A percentile compares a stretch with the other conserved stretches of the same genome.
These are phyloP conservation scores for Dendrobium huoshanense DNA, from an alignment of 106 monocot genomes.

Conservation along the genomic window DNA sequence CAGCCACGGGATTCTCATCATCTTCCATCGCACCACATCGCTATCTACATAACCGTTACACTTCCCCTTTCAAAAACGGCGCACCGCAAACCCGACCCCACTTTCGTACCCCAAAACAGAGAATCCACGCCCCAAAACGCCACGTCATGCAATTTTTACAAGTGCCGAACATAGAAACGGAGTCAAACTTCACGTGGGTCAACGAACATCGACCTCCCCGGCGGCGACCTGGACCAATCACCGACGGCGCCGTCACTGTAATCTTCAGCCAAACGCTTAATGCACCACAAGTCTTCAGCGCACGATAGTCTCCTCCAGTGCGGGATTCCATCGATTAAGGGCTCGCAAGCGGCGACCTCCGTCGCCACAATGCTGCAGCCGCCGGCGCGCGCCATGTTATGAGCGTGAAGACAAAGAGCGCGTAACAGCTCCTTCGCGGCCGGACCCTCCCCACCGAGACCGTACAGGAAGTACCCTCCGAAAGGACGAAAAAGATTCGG, in stretches of 20 bases:
- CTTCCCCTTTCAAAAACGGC: background rate
- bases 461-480: constrained; percentile 54
- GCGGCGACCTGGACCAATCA: constrained; percentile 48
- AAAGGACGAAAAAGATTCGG: constrained; percentile 58
- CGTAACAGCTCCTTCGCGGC: constrained; percentile 12
- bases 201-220: constrained; percentile 34
- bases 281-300: constrained; percentile 63
- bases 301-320: constrained; percentile 50
- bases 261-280: constrained; percentile 39
- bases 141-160: background rate
- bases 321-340: constrained; percentile 39
- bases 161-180: background rate
- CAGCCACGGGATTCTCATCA: background rate
- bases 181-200: constrained; percentile 49
- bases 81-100: constrained; percentile 4
- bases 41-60: constrained; percentile 5
- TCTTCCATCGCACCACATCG: background rate
- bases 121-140: background rate
- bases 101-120: background rate
- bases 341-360: constrained; percentile 52
- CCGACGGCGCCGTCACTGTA: constrained; percentile 31
- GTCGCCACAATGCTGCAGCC: constrained; percentile 37
- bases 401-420: constrained; percentile 30
- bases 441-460: constrained; percentile 36
- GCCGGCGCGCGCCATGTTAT: constrained; percentile 52